A percentile compares a stretch with the other conserved stretches of the same genome.
Conservation (phyloP, 1,284 basidiomycete genomes). For the Lentinula novae-zelandiae region DNA sequence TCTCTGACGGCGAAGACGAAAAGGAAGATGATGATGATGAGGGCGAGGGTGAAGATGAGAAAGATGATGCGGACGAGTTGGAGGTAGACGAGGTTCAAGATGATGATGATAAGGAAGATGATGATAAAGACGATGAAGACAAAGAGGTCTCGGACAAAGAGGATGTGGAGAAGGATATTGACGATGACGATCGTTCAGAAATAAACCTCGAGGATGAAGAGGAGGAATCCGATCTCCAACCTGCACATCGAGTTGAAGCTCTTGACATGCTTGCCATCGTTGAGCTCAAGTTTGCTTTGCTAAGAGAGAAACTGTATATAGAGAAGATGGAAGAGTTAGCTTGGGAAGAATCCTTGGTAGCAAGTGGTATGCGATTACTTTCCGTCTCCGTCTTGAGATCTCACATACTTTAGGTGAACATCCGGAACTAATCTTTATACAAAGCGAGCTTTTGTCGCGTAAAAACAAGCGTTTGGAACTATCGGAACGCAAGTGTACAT, state of each 20-base stretch:
- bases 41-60: slow-evolving; percentile 2
- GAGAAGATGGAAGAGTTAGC: slow-evolving; percentile 80
- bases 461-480: slow-evolving; percentile 73
- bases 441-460: slow-evolving; percentile 67
- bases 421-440: slow-evolving; percentile 79
- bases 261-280: slow-evolving; percentile 73
- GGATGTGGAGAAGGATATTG: slow-evolving; percentile 4
- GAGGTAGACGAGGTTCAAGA: background rate
- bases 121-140: slow-evolving; percentile 8
- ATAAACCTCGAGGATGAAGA: slow-evolving; percentile 20
- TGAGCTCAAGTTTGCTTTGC: slow-evolving; percentile 73
- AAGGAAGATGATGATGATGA: background rate
- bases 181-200: slow-evolving; percentile 4
- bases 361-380: slow-evolving; percentile 45
- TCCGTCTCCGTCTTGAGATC: slow-evolving; percentile 11
- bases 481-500: slow-evolving; percentile 64
- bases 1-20: slow-evolving; percentile 1
- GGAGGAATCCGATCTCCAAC: slow-evolving; percentile 49
- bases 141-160: slow-evolving; percentile 5
- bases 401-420: slow-evolving; percentile 54
- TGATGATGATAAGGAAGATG: background rate
- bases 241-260: slow-evolving; percentile 75
- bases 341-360: slow-evolving; percentile 71
- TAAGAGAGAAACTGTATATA: slow-evolving; percentile 71
- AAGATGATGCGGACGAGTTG: background rate